Percentiles rank a stretch among this genome's conserved stretches.
These are phyloP conservation scores for Metschnikowia borealis DNA, from an alignment of 805 yeast genomes.

Conservation along the genomic window DNA sequence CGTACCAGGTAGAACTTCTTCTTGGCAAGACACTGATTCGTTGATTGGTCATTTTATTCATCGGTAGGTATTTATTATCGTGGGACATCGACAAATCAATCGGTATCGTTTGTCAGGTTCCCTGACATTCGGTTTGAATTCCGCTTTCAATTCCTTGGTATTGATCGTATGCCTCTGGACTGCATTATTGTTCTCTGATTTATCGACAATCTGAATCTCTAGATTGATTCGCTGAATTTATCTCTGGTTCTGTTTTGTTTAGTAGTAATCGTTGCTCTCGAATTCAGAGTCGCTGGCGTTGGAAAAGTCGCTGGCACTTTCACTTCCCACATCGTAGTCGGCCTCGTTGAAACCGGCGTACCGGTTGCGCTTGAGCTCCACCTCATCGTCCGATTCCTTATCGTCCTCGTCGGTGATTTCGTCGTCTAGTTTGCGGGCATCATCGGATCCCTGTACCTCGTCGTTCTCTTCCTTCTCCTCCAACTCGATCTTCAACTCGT, in stretches of 20 bases:
- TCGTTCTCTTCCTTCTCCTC: slow-evolving; percentile 52
- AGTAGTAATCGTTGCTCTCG: slow-evolving; percentile 43
- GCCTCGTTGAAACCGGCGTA: slow-evolving; percentile 44
- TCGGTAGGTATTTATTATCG: too few relatives aligned
- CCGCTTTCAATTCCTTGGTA: too few relatives aligned
- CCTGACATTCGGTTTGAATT: too few relatives aligned
- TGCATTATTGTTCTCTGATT: too few relatives aligned
- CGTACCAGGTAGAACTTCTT: too few relatives aligned
- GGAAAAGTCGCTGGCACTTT: slow-evolving; percentile 27
- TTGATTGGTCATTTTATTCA: too few relatives aligned
- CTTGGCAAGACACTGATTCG: too few relatives aligned
- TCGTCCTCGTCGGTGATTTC: slow-evolving; percentile 20
- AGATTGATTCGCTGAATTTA: too few relatives aligned
- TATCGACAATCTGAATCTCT: too few relatives aligned
- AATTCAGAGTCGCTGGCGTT: slow-evolving; percentile 30
- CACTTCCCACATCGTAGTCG: slow-evolving; percentile 40
- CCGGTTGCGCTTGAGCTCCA: slow-evolving; percentile 40
- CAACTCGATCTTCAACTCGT: slow-evolving; percentile 83
- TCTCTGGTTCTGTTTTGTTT: not conserved
- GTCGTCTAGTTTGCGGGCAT: not conserved
- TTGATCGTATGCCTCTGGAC: too few relatives aligned
- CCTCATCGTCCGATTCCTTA: slow-evolving; percentile 41
- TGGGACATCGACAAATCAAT: too few relatives aligned
- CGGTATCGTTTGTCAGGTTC: too few relatives aligned
- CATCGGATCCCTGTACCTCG: slow-evolving; percentile 10